Base-by-base conservation (phyloP, 176 grass and related monocot species). In the Tillandsia fasciculata region DNA sequence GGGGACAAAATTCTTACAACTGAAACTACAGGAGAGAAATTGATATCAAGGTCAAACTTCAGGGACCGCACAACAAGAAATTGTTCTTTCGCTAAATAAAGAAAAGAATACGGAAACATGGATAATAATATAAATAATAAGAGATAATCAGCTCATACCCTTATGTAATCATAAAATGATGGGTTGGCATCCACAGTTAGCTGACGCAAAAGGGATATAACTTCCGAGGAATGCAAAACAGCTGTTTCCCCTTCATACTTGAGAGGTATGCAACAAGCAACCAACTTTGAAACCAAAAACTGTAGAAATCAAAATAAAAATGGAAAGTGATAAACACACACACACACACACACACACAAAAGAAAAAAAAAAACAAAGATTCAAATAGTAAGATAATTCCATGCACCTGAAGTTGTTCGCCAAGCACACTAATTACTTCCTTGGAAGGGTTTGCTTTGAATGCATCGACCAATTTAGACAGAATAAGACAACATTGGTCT, bases 391-490 rank as follows among this genome's bases (percentile, higher is more conserved):
- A 11, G 65, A 76, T 48, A 10, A 48, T 51, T 51, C 76, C 63
- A 86, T 72, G 23, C 63, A 96, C 92, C 92, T 96, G 92, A 84
- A 96, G 92, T 68, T 89, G 88, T 74, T 73, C 78, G 68, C 92
- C 92, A 75, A 96, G 81, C n/a, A 88, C 76, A 71, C 64, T 49
- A 23, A 80, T 57, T 70, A 74, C 83, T 76, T 91, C 88, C 54
- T 83, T 80, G 79, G 69, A 69, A 68, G 63, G 68, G 58, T 87
- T 70, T 58, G 52, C 63, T 78, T 81, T 80, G 72, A 87, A 96
- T 73, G 81, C 74, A 77, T 78, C 70, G 3, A 87, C 53, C 69
- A 96, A 68, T 71, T 82, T 91, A 78, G 88, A 96, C 53, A 96
- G 83, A 63, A 96, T 87, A 78, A 67, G 67, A 71, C 88, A 91